Evolutionary conservation across 495 filamentous ascomycete species (phyloP).

Genomic region (Penicillium atrosanguineum): DNA sequence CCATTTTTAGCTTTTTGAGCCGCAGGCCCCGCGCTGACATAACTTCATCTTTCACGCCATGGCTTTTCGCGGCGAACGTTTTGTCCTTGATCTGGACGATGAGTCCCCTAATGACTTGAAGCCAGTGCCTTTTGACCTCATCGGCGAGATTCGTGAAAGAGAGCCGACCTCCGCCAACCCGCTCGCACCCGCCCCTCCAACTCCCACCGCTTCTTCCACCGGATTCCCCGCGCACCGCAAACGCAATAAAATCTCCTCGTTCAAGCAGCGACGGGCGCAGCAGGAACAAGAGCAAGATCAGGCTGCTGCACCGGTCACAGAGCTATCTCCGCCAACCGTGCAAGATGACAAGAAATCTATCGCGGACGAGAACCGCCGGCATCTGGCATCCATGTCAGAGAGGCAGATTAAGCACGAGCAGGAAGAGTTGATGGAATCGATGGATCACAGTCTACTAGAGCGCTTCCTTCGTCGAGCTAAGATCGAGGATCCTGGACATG

Average conservation of each 20-base stretch:
- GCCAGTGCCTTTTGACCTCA: conserved; percentile 44
- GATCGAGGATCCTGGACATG: conserved; percentile 58
- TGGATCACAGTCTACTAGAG: conserved; percentile 72
- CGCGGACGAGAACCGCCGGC: conserved; percentile 74
- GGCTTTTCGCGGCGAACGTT: conserved; percentile 60
- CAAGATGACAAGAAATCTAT: conserved; percentile 63
- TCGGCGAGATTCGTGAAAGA: conserved; percentile 80
- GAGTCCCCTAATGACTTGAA: conserved; percentile 26
- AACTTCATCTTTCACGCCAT: conserved; percentile 40
- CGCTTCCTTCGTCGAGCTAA: conserved; percentile 74
- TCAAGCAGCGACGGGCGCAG: conserved; percentile 64
- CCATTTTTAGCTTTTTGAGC: conserved; percentile 44
- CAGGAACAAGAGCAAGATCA: conserved; percentile 10
- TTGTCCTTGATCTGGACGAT: conserved; percentile 52
- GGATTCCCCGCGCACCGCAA: conserved; percentile 89
- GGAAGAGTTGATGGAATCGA: conserved; percentile 64
- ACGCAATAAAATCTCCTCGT: conserved; percentile 66
- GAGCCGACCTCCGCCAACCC: conserved; percentile 47
- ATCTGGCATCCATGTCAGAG: conserved; percentile 74
- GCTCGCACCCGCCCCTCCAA: conserved; percentile 59
- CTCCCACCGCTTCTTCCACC: conserved; percentile 42
- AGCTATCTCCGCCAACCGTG: conserved; percentile 2
- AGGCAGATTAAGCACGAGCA: conserved; percentile 76
- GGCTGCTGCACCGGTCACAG: not conserved
- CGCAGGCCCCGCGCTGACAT: conserved; percentile 36